These are phyloP conservation scores for Tephrocybe sp. DNA, from an alignment of 768 basidiomycete species.

Conservation along the genomic window DNA sequence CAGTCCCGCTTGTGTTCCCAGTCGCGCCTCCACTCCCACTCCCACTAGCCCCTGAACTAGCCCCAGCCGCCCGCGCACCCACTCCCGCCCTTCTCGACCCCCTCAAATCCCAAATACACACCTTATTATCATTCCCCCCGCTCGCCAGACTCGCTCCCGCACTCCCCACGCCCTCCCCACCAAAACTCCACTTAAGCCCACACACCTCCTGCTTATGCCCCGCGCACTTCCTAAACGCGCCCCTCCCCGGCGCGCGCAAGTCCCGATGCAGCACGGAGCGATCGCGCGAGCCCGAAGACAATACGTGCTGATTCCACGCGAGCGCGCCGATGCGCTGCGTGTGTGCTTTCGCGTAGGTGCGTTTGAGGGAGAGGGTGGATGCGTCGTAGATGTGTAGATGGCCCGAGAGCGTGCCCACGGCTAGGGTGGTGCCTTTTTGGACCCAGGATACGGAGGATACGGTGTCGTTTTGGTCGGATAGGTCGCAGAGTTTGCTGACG, in stretches of 20 bases:
- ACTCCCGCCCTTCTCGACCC: constrained; percentile 34
- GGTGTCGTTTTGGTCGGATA: constrained; percentile 62
- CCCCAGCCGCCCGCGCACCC: constrained; percentile 20
- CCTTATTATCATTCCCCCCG: constrained; percentile 98
- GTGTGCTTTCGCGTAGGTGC: constrained; percentile 86
- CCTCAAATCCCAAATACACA: constrained; percentile 93
- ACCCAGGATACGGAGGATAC: constrained; percentile 94
- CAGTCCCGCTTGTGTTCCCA: not conserved
- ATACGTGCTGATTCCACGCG: constrained; percentile 87
- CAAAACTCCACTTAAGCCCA: constrained; percentile 84
- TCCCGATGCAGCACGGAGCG: constrained; percentile 90
- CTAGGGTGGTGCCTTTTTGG: constrained; percentile 86
- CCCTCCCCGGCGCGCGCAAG: constrained; percentile 64
- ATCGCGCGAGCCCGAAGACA: constrained; percentile 91
- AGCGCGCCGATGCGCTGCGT: constrained; percentile 87
- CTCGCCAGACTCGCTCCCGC: constrained; percentile 69
- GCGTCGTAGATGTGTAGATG: constrained; percentile 94
- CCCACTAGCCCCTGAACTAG: too few species aligned
- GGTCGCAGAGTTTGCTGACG: constrained; percentile 89
- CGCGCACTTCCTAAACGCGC: constrained; percentile 68
- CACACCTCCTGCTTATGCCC: constrained; percentile 95
- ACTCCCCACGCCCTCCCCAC: constrained; percentile 23
- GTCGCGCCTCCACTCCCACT: constrained; percentile 7
- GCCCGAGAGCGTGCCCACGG: constrained; percentile 90
- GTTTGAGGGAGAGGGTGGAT: constrained; percentile 62